phyloP scores from a whole-genome alignment of 352 stramenopile species.

The Globisporangium viniferum region DNA sequence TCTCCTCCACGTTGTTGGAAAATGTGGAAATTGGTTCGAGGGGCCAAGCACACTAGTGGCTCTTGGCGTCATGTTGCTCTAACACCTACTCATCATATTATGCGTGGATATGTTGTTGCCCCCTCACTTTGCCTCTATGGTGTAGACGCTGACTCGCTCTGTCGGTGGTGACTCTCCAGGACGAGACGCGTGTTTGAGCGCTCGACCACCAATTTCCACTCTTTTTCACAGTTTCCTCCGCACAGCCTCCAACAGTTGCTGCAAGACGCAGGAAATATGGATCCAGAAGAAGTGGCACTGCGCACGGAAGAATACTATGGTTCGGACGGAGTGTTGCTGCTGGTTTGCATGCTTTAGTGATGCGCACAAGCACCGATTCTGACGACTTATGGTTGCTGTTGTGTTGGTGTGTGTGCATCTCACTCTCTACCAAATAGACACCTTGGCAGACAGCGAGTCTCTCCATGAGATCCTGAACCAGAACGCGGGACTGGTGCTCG shows the following conservation, averaged over 20 bases:
- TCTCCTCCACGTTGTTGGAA: background rate
- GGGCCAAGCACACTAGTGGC: background rate
- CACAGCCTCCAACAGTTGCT: background rate
- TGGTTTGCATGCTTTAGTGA: background rate
- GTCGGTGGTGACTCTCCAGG: background rate
- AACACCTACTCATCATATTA: background rate
- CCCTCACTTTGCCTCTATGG: background rate
- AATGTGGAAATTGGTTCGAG: conserved; percentile 12
- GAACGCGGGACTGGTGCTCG: conserved; percentile 72
- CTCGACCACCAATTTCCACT: background rate
- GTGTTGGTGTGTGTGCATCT: conserved; percentile 2
- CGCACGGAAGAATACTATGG: conserved; percentile 57
- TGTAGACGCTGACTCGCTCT: background rate
- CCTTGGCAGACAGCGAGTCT: conserved; percentile 53
- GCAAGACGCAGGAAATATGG: conserved; percentile 14
- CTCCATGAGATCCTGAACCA: conserved; percentile 74
- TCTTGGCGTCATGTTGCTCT: background rate
- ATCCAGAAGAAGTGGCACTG: conserved; percentile 34
- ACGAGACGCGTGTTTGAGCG: background rate
- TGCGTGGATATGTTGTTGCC: background rate
- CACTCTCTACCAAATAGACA: conserved; percentile 31
- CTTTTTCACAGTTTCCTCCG: background rate
- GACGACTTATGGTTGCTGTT: background rate
- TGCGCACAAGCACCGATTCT: background rate
- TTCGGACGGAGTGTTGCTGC: conserved; percentile 7